Evolutionary conservation across 371 early-diverging fungal species (phyloP).

Genomic region (Choanephora cucurbitarum): DNA sequence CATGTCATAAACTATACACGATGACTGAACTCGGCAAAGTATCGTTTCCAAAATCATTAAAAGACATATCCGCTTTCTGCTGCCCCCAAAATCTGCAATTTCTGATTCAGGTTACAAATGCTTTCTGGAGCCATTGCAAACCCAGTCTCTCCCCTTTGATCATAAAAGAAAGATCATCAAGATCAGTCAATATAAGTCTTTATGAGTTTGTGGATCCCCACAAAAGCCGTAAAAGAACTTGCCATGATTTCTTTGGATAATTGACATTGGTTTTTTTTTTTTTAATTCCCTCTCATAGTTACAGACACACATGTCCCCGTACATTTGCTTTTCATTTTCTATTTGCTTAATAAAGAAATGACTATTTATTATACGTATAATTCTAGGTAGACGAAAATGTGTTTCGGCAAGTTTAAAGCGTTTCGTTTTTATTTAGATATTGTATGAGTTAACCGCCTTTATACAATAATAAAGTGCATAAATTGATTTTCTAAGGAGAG

Average conservation of each 20-base stretch:
- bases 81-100: slow-evolving; percentile 6
- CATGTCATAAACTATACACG: slow-evolving; percentile 8
- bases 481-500: slow-evolving; percentile 1
- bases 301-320: not conserved
- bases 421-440: slow-evolving; percentile 8
- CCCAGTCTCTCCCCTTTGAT: slow-evolving; percentile 11
- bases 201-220: slow-evolving; percentile 17
- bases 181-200: slow-evolving; percentile 9
- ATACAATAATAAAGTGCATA: slow-evolving; percentile 5
- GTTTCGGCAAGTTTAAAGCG: slow-evolving; percentile 5
- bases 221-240: slow-evolving; percentile 9
- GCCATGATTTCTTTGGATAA: slow-evolving; percentile 4
- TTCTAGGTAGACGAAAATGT: not conserved
- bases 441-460: slow-evolving; percentile 4
- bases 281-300: no score
- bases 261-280: not conserved
- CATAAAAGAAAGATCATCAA: slow-evolving; percentile 10
- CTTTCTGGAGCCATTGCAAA: slow-evolving; percentile 9
- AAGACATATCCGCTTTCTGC: slow-evolving; percentile 5
- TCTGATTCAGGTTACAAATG: slow-evolving; percentile 3
- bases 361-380: slow-evolving; percentile 1
- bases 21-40: slow-evolving; percentile 10
- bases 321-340: slow-evolving; percentile 5
- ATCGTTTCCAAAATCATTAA: slow-evolving; percentile 9
- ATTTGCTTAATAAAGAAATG: not conserved